Evolutionary conservation across 192 early-diverging fungal genomes (phyloP).

Genomic region (Podila horticola): DNA sequence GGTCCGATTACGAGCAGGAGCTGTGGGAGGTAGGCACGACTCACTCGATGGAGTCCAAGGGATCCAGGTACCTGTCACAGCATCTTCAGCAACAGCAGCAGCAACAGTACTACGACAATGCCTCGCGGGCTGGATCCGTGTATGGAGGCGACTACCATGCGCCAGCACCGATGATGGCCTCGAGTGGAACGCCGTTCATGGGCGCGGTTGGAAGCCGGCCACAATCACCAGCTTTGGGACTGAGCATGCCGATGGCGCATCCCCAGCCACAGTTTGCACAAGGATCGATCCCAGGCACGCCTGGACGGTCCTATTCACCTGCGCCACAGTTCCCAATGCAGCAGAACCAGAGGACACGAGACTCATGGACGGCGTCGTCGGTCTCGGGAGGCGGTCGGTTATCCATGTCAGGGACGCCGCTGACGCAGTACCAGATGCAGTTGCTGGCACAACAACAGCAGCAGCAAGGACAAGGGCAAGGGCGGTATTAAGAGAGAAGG

Average conservation of each 20-base stretch:
- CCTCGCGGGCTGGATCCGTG: constrained; percentile 54
- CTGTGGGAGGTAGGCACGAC: constrained; percentile 70
- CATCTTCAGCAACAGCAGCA: constrained; percentile 40
- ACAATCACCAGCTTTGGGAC: constrained; percentile 50
- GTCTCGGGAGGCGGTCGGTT: constrained; percentile 4
- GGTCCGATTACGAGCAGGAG: constrained; percentile 85
- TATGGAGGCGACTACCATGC: constrained; percentile 43
- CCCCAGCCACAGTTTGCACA: constrained; percentile 7
- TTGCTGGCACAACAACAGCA: constrained; percentile 23
- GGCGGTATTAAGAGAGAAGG: not conserved
- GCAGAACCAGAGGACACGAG: constrained; percentile 9
- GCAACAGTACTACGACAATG: constrained; percentile 20
- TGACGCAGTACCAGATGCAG: constrained; percentile 31
- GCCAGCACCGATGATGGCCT: constrained; percentile 11
- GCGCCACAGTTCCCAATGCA: constrained; percentile 19
- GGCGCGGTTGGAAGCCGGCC: constrained; percentile 14
- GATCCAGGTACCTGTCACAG: constrained; percentile 42
- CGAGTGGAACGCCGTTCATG: constrained; percentile 17
- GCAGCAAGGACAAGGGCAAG: constrained; percentile 7
- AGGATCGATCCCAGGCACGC: constrained; percentile 19
- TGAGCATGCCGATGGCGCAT: constrained; percentile 9
- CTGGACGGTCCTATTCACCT: constrained; percentile 35
- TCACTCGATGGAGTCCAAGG: constrained; percentile 61
- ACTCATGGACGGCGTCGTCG: constrained; percentile 18
- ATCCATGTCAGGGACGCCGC: constrained; percentile 12